phyloP scores from a whole-genome alignment of 2,329 filamentous ascomycete species.

The Colletotrichum sp. region DNA sequence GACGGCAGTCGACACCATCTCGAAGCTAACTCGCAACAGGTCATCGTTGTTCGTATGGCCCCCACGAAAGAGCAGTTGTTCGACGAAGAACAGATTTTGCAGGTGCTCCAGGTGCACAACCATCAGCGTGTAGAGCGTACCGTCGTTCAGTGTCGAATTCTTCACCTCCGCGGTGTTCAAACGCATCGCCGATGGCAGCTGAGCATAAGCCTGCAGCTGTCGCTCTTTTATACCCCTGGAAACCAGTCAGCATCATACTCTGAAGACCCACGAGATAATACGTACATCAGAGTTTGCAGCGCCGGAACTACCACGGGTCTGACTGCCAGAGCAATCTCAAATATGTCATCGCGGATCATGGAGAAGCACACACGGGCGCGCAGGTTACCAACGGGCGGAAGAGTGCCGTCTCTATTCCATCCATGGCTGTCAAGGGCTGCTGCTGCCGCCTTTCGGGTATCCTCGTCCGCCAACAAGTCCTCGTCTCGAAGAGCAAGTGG shows the following conservation, averaged over 20 bases:
- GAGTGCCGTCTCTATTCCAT: not conserved
- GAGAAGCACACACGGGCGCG: not conserved
- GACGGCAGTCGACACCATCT: slow-evolving; percentile 50
- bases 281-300: not conserved
- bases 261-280: not conserved
- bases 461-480: not conserved
- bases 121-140: not conserved
- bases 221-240: not conserved
- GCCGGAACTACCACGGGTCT: not conserved
- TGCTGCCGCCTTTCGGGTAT: not conserved
- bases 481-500: not conserved
- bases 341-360: not conserved
- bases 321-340: not conserved
- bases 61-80: not conserved
- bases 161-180: not conserved
- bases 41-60: not conserved
- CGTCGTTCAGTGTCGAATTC: not conserved
- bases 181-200: not conserved
- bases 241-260: not conserved
- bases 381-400: not conserved
- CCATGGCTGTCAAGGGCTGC: not conserved
- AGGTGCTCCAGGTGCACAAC: not conserved
- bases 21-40: slow-evolving; percentile 39
- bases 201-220: not conserved
- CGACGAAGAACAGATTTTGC: not conserved